Percentiles rank a stretch among this genome's conserved stretches.
phyloP scores from a whole-genome alignment of 345 rosid genomes.

The Nasturtium officinale region DNA sequence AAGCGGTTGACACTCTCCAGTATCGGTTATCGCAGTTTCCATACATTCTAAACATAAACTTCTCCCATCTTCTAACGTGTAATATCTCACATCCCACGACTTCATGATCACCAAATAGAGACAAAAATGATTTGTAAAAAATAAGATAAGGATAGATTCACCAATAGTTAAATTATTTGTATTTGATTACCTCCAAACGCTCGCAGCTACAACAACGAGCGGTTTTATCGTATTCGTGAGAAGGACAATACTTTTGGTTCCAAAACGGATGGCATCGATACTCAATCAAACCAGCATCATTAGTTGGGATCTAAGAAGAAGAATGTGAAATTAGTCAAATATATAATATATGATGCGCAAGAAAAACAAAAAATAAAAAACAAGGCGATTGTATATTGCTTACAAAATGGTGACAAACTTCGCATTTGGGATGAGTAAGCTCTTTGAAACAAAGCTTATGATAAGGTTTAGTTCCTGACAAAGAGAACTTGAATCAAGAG shows the following conservation, averaged over 20 bases:
- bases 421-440: constrained; percentile 90
- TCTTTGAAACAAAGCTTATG: constrained; percentile 94
- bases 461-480: constrained; percentile 70
- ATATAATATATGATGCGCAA: not conserved
- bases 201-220: constrained; percentile 96
- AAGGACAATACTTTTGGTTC: constrained; percentile 93
- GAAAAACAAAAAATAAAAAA: no score
- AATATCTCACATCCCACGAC: constrained; percentile 68
- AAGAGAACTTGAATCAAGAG: constrained; percentile 72
- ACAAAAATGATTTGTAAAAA: not conserved
- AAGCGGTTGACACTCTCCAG: constrained; percentile 93
- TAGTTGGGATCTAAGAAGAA: constrained; percentile 70
- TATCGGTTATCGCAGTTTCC: constrained; percentile 94
- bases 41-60: constrained; percentile 85
- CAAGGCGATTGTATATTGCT: constrained; percentile 37
- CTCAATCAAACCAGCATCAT: constrained; percentile 85
- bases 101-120: constrained; percentile 27
- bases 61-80: constrained; percentile 77
- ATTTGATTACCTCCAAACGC: constrained; percentile 74
- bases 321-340: not conserved
- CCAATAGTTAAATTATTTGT: not conserved
- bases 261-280: constrained; percentile 96
- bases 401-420: constrained; percentile 93
- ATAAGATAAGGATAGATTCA: not conserved
- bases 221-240: constrained; percentile 81